Conservation (phyloP, 495 filamentous ascomycete species). For the Penicillium bialowiezense region DNA sequence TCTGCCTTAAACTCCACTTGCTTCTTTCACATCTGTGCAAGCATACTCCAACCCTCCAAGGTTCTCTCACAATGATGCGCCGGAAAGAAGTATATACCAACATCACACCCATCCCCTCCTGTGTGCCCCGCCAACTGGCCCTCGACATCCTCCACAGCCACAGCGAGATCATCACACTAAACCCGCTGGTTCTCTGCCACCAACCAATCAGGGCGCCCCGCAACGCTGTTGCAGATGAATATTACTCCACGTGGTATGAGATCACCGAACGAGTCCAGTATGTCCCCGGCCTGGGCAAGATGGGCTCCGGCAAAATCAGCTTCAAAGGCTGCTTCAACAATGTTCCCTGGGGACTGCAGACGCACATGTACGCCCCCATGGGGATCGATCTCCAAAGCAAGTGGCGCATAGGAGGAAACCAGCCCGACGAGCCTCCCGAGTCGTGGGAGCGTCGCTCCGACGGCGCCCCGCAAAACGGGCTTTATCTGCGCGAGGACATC, state of each 20-base stretch:
- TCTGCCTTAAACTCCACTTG: neutral
- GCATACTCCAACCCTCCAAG: neutral
- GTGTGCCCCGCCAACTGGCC: conserved; percentile 63
- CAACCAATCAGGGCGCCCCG: conserved; percentile 60
- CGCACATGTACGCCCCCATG: conserved; percentile 70
- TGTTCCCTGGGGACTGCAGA: conserved; percentile 64
- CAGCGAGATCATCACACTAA: conserved; percentile 74
- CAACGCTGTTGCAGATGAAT: conserved; percentile 63
- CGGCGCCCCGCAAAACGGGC: conserved; percentile 52
- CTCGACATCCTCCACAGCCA: conserved; percentile 70
- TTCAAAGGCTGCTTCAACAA: conserved; percentile 78
- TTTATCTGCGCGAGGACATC: conserved; percentile 75
- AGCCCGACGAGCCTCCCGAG: conserved; percentile 60
- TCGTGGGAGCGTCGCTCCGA: conserved; percentile 53
- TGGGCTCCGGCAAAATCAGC: conserved; percentile 57
- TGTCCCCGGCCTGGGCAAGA: conserved; percentile 58
- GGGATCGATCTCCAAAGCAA: conserved; percentile 66
- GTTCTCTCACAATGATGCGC: conserved; percentile 19
- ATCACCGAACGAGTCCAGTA: conserved; percentile 65
- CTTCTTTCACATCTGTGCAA: no score
- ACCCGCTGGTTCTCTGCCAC: conserved; percentile 71
- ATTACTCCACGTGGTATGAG: conserved; percentile 66
- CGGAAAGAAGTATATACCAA: conserved; percentile 48
- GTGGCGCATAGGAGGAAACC: conserved; percentile 57
- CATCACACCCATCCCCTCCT: conserved; percentile 67